Base-by-base conservation (phyloP, 768 basidiomycete species). In the Hericium rajendrae region DNA sequence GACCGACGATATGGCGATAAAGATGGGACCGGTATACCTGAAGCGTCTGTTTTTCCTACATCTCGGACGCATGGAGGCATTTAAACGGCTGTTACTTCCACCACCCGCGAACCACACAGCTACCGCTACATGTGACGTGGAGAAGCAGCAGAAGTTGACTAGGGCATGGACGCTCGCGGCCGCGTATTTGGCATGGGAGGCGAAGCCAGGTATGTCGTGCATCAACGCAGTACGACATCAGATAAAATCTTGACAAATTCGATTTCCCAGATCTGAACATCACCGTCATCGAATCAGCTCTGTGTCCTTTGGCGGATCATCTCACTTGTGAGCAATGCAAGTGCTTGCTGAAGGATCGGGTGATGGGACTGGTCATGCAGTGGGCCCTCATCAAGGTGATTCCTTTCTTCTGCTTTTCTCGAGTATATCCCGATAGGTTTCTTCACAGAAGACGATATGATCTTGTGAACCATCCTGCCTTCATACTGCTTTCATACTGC, bases 351-450 rank as follows among this genome's bases (percentile, higher is more conserved):
- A 71, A 76, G 53, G 83, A 86, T n/a, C 80, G 89, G 32, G 78
- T 90, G 52, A 83, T 82, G 69, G 78, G 77, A 51, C 76, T 90
- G 53, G 72, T 87, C 41, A 70, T 83, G 38, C 86, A 89, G 66
- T 91, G 88, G 88, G 84, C 89, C 6, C 74, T 82, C 28, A 85
- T 91, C 54, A 91, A 88, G 74, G 88, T 86, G 62, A 11, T 75
- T 60, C 4, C 49, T 12, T 16, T 9, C 16, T 46, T 46, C 43
- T 46, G 15, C 16, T n/a, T 32, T 32, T 32, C 32, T 10, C 32
- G 32, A 32, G 9, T 32, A 10, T 32, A 1, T 32, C 32, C 32
- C 32, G 9, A 32, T 32, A 32, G 32, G 32, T 10, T 26, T 26
- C 26, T 26, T 26, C 32, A 32, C 8, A 32, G 32, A 32, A 32